A percentile compares a stretch with the other conserved stretches of the same genome.
Evolutionary conservation across 1,139 yeast genomes (phyloP).

Genomic region (Geotrichum macrosporum): DNA sequence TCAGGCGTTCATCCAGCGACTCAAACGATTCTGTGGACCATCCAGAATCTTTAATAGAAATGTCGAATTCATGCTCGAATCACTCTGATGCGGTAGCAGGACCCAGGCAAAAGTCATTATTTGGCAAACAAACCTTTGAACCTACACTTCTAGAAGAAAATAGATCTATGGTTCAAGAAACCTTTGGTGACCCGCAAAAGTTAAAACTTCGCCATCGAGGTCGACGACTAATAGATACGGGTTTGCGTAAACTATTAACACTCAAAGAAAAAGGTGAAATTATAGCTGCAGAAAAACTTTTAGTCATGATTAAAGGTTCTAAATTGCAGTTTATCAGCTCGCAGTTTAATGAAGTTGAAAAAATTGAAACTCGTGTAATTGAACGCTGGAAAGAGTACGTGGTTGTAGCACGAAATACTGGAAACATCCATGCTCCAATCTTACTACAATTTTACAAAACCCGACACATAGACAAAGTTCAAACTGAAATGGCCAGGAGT

Average conservation of each 20-base stretch:
- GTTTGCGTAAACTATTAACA: conserved; percentile 5
- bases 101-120: not conserved
- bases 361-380: conserved; percentile 51
- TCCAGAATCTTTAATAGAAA: not conserved
- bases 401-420: conserved; percentile 61
- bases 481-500: conserved; percentile 33
- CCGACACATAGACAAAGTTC: conserved; percentile 40
- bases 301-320: conserved; percentile 53
- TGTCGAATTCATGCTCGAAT: not conserved
- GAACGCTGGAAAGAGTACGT: conserved; percentile 76
- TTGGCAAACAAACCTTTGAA: conserved; percentile 7
- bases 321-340: conserved; percentile 32
- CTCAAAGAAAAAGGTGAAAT: conserved; percentile 51
- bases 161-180: conserved; percentile 3
- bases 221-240: conserved; percentile 2
- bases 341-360: conserved; percentile 46
- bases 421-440: conserved; percentile 47
- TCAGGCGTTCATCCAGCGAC: not conserved
- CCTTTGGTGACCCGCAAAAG: not conserved
- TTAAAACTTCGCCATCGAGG: not conserved
- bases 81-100: not conserved
- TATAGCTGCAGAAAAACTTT: conserved; percentile 59
- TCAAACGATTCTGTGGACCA: not conserved
- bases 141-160: conserved; percentile 8
- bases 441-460: conserved; percentile 57